Percentiles rank a stretch among this genome's conserved stretches.
phyloP scores from a whole-genome alignment of 2,329 filamentous ascomycete species.

The Teratosphaeria destructans region DNA sequence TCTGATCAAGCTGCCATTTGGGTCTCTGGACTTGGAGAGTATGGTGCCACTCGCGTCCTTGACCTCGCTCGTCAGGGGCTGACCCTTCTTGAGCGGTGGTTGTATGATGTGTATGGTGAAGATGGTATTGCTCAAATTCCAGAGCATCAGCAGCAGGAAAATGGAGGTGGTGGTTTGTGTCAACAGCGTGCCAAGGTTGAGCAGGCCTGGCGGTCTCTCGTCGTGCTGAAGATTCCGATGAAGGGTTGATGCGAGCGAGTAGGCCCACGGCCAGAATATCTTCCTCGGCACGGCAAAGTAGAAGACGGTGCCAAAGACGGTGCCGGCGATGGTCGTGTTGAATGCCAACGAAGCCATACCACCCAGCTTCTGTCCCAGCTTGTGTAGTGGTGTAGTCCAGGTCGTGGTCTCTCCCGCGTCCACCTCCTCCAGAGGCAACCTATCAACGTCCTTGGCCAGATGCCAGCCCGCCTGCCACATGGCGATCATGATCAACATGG shows the following conservation, averaged over 20 bases:
- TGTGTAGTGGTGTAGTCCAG: neutral
- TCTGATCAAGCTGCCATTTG: conserved; percentile 78
- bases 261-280: conserved; percentile 47
- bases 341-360: conserved; percentile 9
- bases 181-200: conserved; percentile 10
- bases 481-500: conserved; percentile 58
- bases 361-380: neutral
- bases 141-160: conserved; percentile 58
- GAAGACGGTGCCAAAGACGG: conserved; percentile 12
- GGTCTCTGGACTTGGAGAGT: conserved; percentile 43
- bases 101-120: conserved; percentile 74
- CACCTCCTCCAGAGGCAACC: conserved; percentile 39
- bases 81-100: conserved; percentile 72
- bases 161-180: conserved; percentile 43
- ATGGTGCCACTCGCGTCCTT: conserved; percentile 36
- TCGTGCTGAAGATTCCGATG: conserved; percentile 61
- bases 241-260: conserved; percentile 54
- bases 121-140: conserved; percentile 65
- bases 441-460: conserved; percentile 63
- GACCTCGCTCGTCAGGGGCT: conserved; percentile 71
- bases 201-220: conserved; percentile 48
- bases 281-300: conserved; percentile 55
- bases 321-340: conserved; percentile 9
- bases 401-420: conserved; percentile 15
- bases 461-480: conserved; percentile 60